Evolutionary conservation across 2,329 filamentous ascomycete genomes (phyloP).

Genomic region (Claviceps capensis): DNA sequence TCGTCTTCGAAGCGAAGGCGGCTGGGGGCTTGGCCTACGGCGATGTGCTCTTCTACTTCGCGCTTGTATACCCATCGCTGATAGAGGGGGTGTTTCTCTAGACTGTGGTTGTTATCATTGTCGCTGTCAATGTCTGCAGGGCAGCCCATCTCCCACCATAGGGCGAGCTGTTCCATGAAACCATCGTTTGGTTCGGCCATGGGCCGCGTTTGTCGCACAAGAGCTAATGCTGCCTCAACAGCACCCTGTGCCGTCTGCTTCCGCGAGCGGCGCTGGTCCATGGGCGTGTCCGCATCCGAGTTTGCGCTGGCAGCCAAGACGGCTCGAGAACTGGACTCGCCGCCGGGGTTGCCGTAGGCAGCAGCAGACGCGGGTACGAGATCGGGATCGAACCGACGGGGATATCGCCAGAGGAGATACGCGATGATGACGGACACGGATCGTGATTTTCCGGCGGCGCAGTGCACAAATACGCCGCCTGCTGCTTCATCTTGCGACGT

Average conservation of each 20-base stretch:
- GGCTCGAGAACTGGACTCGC: not conserved
- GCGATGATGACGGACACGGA: constrained; percentile 76
- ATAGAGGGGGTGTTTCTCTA: constrained; percentile 60
- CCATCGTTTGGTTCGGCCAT: constrained; percentile 82
- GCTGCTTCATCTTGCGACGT: too few relatives aligned
- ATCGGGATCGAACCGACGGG: constrained; percentile 34
- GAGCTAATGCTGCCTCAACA: constrained; percentile 47
- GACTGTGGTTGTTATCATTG: constrained; percentile 7
- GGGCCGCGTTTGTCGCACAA: constrained; percentile 56
- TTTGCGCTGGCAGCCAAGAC: not conserved
- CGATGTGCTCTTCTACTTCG: constrained; percentile 44
- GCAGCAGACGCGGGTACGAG: constrained; percentile 12
- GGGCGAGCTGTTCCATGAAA: constrained; percentile 76
- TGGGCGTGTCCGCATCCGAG: constrained; percentile 3
- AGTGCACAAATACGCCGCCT: constrained; percentile 44
- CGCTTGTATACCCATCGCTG: constrained; percentile 53
- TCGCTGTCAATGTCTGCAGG: constrained; percentile 33
- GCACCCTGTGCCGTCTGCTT: constrained; percentile 31
- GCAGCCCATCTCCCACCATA: constrained; percentile 81
- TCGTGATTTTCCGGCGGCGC: constrained; percentile 92
- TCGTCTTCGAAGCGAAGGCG: constrained; percentile 75
- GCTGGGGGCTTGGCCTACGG: constrained; percentile 66
- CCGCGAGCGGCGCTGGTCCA: constrained; percentile 8
- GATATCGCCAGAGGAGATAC: constrained; percentile 63
- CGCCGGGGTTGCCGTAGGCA: constrained; percentile 9